These are phyloP conservation scores for Rhododendron mucronatum DNA, from an alignment of 148 eudicot genomes.

Conservation along the genomic window DNA sequence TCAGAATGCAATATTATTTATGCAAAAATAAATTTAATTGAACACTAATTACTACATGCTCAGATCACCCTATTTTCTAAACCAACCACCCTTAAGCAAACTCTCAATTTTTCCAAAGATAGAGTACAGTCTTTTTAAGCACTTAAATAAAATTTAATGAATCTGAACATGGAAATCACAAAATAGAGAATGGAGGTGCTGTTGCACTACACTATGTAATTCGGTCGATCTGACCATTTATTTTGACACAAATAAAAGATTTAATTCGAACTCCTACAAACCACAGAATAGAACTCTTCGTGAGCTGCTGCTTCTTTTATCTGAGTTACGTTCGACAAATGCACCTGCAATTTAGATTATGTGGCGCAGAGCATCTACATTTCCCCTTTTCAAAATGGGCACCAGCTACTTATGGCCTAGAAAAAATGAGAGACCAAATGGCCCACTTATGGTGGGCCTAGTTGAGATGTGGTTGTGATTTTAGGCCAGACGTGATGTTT, in stretches of 20 bases:
- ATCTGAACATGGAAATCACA: neutral
- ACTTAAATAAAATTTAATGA: neutral
- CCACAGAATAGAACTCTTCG: too few species aligned
- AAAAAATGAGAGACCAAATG: neutral
- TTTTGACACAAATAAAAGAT: accelerated
- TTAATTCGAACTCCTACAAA: too few species aligned
- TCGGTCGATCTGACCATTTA: too few species aligned
- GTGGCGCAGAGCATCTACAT: too few species aligned
- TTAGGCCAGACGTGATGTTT: too few species aligned
- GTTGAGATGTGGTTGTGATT: neutral
- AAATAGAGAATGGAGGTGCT: too few species aligned
- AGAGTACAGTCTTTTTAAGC: neutral
- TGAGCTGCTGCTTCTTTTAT: too few species aligned
- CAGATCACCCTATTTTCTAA: neutral
- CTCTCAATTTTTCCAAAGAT: neutral
- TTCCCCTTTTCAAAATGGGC: too few species aligned
- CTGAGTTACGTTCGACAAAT: too few species aligned
- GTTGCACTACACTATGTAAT: too few species aligned
- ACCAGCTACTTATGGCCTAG: neutral
- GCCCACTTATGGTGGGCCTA: neutral
- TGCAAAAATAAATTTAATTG: neutral
- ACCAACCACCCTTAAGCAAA: neutral
- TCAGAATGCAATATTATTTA: neutral
- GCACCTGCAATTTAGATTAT: too few species aligned
- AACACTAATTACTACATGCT: neutral